phyloP scores from a whole-genome alignment of 768 basidiomycete genomes.

The Botryobasidium botryosum region DNA sequence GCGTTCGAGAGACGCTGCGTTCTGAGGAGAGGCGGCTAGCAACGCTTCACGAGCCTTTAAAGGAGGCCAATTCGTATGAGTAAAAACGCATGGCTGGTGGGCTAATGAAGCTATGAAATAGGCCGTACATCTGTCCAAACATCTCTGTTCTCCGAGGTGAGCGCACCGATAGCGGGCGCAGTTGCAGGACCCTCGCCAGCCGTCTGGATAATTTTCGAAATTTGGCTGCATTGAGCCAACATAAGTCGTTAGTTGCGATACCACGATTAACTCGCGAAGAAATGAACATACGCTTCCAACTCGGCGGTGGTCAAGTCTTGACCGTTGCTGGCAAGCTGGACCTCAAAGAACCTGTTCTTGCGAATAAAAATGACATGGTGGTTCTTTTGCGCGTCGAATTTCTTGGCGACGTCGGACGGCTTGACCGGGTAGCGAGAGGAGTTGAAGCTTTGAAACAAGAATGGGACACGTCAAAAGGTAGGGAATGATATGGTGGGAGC shows the following conservation, averaged over 20 bases:
- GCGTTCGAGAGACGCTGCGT: conserved; percentile 47
- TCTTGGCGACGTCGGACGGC: conserved; percentile 66
- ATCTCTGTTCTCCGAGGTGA: conserved; percentile 83
- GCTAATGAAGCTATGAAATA: too few species aligned
- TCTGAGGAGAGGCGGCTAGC: conserved; percentile 43
- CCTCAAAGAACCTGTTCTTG: conserved; percentile 81
- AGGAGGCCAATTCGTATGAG: too few species aligned
- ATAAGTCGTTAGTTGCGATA: background rate
- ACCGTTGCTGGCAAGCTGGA: conserved; percentile 53
- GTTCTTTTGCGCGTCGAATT: conserved; percentile 55
- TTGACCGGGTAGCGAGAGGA: conserved; percentile 73
- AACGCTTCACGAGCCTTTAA: conserved; percentile 46
- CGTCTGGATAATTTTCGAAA: conserved; percentile 45
- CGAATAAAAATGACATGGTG: conserved; percentile 85
- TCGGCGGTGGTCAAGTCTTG: conserved; percentile 60
- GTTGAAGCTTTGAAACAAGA: conserved; percentile 49
- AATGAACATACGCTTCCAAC: conserved; percentile 43
- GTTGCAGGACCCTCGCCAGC: conserved; percentile 32
- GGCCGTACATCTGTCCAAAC: conserved; percentile 78
- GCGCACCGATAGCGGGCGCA: conserved; percentile 47
- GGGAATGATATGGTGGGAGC: background rate
- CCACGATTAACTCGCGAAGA: background rate
- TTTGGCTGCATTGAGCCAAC: conserved; percentile 28
- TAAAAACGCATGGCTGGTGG: too few species aligned
- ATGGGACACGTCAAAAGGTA: background rate